Base-by-base conservation (phyloP, 164 flowering plant species). In the Stephania japonica region DNA sequence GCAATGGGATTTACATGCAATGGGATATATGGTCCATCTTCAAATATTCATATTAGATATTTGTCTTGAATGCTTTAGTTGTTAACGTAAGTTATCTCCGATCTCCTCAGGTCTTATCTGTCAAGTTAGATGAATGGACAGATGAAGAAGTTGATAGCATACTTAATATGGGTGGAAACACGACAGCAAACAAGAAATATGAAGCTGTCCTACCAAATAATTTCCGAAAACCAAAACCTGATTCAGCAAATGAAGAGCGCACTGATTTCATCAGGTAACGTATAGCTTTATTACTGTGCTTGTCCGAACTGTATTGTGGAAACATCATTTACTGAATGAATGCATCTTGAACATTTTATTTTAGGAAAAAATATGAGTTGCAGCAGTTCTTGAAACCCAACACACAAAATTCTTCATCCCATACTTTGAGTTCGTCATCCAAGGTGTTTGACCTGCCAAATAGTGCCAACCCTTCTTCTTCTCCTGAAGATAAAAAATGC, bases 81-180 rank as follows among this genome's bases (percentile, higher is more conserved):
- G 9, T 81, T 32, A 32, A 32, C 38, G 4, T 2, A 32, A 32
- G 2, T 32, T 4, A 32, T 32, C 38, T 32, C 38, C 4, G 0
- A 32, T 32, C 38, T 50, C 24, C 27, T 68, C 85, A 95, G 99
- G 93, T 95, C 70, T 79, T 91, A 21, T 95, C 99, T n/a, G 87
- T 88, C 80, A 93, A 91, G 79, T 83, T 95, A 71, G 99, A 95
- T 80, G 94, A 93, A 25, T 95, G 99, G 99, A 85, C 93, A 70
- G 87, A 90, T 72, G 93, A 91, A 70, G 87, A 93, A 83, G 98
- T 95, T 73, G 90, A 90, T 75, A 16, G 76, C 25, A 78, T 95
- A 74, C 78, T 68, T 50, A 86, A 80, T 3, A 38, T 85, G 84
- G 99, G 99, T 23, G 98, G 99, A 75, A 95, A 95, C 73, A 49